phyloP scores from a whole-genome alignment of 495 filamentous ascomycete species.

The Xylaria flabelliformis region DNA sequence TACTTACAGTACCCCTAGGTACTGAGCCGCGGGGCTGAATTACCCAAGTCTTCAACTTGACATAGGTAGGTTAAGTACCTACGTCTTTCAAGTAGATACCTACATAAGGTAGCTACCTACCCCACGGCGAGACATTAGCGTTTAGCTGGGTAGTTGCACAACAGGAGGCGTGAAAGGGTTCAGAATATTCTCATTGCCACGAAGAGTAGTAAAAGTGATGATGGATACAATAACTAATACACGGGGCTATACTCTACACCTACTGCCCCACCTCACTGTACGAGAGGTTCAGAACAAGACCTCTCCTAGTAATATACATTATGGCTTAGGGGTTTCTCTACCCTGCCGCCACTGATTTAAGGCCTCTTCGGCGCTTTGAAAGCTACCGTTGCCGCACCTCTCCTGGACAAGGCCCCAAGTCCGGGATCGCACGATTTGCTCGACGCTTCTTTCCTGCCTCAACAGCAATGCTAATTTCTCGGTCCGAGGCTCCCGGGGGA shows the following conservation, averaged over 20 bases:
- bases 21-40: background rate
- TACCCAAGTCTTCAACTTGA: background rate
- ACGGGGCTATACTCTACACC: background rate
- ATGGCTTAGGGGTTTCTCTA: conserved; percentile 28
- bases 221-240: conserved; percentile 13
- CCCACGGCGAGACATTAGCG: background rate
- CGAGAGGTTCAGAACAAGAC: background rate
- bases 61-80: too few relatives aligned
- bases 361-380: conserved; percentile 65
- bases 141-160: background rate
- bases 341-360: conserved; percentile 55
- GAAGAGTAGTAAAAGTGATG: background rate
- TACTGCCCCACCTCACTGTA: background rate
- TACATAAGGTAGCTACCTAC: too few relatives aligned
- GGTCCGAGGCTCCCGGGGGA: conserved; percentile 82
- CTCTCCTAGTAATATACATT: conserved; percentile 16
- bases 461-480: conserved; percentile 79
- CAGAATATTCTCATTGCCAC: background rate
- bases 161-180: background rate
- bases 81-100: too few relatives aligned
- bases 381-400: conserved; percentile 66
- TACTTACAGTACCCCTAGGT: too few relatives aligned
- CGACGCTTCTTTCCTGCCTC: conserved; percentile 84
- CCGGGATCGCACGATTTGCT: conserved; percentile 81
- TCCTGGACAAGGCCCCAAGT: conserved; percentile 85